Conservation (phyloP, 768 basidiomycete genomes). For the Psilocybe cubensis region DNA sequence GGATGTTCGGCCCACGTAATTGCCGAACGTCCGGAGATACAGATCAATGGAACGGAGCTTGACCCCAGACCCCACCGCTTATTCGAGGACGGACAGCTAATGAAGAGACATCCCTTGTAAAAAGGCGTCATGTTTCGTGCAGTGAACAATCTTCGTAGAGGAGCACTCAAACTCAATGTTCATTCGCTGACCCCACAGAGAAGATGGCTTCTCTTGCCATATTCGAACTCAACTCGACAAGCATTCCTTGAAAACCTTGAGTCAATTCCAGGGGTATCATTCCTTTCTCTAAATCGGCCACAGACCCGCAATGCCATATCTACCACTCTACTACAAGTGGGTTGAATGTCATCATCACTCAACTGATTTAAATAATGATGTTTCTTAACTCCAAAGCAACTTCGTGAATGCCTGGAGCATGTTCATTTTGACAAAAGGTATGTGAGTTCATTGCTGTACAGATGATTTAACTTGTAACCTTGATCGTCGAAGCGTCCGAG, state of each 20-base stretch:
- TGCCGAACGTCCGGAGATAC: too few species aligned
- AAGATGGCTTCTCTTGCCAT: conserved; percentile 14
- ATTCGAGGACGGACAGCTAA: too few species aligned
- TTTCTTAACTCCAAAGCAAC: conserved; percentile 52
- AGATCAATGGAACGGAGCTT: not conserved
- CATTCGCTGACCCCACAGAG: not conserved
- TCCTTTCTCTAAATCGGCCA: conserved; percentile 80
- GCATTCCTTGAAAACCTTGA: conserved; percentile 57
- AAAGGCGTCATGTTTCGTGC: not conserved
- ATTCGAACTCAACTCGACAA: conserved; percentile 21
- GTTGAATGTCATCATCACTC: conserved; percentile 6
- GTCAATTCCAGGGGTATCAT: conserved; percentile 67
- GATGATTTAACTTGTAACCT: conserved; percentile 2
- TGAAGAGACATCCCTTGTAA: too few species aligned
- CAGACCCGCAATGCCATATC: conserved; percentile 90
- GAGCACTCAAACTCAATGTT: not conserved
- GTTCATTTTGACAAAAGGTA: conserved; percentile 72
- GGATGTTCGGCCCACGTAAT: too few species aligned
- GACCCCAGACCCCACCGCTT: not conserved
- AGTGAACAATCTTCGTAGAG: not conserved
- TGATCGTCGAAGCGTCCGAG: conserved; percentile 56
- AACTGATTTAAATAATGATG: not conserved
- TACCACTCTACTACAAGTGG: conserved; percentile 66
- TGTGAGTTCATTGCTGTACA: conserved; percentile 7
- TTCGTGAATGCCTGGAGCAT: conserved; percentile 67